Conservation (phyloP, 805 yeast genomes). For the Saccharomycopsis sp. region DNA sequence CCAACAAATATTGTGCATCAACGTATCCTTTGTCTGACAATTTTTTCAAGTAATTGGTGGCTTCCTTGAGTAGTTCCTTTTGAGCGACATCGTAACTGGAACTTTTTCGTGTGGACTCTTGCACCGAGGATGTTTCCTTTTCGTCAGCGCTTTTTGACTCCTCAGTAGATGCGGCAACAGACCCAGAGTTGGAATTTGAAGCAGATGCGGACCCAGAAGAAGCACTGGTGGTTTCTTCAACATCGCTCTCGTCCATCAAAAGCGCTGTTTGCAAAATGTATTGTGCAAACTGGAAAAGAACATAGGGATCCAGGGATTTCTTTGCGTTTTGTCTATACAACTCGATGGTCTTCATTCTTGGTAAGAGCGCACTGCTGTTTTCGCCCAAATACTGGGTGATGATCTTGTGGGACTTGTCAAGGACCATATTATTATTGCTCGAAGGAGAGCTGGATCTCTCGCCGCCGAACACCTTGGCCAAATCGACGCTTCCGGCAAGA, state of each 20-base stretch:
- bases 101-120: no score
- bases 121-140: no score
- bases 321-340: conserved; percentile 80
- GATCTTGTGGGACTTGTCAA: conserved; percentile 42
- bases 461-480: neutral
- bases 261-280: conserved; percentile 82
- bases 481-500: neutral
- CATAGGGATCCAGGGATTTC: conserved; percentile 74
- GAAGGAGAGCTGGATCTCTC: neutral
- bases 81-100: conserved; percentile 4
- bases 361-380: conserved; percentile 41
- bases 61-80: conserved; percentile 62
- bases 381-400: conserved; percentile 47
- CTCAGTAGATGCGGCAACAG: neutral
- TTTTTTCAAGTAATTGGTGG: conserved; percentile 56
- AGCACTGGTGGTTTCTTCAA: no score
- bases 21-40: conserved; percentile 72
- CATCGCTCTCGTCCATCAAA: conserved; percentile 34
- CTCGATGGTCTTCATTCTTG: conserved; percentile 77
- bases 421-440: no score
- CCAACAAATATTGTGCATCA: conserved; percentile 87
- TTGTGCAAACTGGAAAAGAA: conserved; percentile 86
- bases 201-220: conserved; percentile 2
- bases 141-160: conserved; percentile 6
- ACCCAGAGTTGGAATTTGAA: neutral